Conservation (phyloP, 2,329 filamentous ascomycete species). For the Didymellaceae sp. region DNA sequence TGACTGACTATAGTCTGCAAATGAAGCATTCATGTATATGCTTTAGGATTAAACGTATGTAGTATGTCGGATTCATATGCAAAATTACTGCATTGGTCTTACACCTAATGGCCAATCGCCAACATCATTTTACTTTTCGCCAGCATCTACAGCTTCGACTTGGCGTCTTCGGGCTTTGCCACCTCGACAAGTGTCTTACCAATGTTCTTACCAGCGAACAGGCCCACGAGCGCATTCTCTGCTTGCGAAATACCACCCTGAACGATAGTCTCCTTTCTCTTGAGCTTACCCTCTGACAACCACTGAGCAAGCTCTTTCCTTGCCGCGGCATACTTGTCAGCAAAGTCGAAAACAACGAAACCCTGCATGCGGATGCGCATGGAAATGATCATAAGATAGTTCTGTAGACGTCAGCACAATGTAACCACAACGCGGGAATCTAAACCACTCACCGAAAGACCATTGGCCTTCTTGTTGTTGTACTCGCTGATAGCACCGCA, state of each 20-base stretch:
- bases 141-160: slow-evolving; percentile 38
- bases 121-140: too few species aligned
- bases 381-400: slow-evolving; percentile 53
- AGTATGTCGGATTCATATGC: too few species aligned
- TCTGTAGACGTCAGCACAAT: slow-evolving; percentile 31
- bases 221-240: slow-evolving; percentile 66
- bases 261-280: slow-evolving; percentile 73
- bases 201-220: slow-evolving; percentile 74
- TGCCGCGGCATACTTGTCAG: slow-evolving; percentile 63
- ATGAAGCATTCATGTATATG: too few species aligned
- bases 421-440: neutral
- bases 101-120: too few species aligned
- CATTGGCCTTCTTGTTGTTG: slow-evolving; percentile 54
- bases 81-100: too few species aligned
- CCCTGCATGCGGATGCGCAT: slow-evolving; percentile 56
- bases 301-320: slow-evolving; percentile 68
- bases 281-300: slow-evolving; percentile 73
- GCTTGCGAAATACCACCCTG: slow-evolving; percentile 71
- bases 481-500: slow-evolving; percentile 56
- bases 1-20: too few species aligned
- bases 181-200: slow-evolving; percentile 60
- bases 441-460: slow-evolving; percentile 52
- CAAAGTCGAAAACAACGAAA: slow-evolving; percentile 76
- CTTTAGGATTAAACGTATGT: too few species aligned
- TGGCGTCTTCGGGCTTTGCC: slow-evolving; percentile 50